Evolutionary conservation across 371 early-diverging fungal genomes (phyloP), one percentile per base, ranked within the genome.

Genomic region (Lichtheimia hyalospora): DNA sequence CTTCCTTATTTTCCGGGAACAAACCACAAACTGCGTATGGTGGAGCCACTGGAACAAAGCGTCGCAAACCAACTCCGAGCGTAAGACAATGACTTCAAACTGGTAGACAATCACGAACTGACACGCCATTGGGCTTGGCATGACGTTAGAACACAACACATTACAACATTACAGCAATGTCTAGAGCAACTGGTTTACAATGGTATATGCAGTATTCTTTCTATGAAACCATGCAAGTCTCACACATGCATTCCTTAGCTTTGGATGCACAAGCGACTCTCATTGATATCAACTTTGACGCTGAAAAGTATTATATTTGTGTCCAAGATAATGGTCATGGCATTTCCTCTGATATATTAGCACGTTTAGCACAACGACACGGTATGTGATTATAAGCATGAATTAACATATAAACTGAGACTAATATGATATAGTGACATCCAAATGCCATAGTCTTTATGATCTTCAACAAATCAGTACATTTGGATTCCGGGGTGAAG

Each of bases 401-500:
- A 8, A 18, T 7, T 18, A 13, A n/a, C 24, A 8, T 4, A 49
- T 21, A n/a, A 20, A 49, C n/a, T 21, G 39, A 10, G 34, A 49
- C 27, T 43, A 13, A 14, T 50, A 5, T 41, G 21, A 23, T 25
- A 43, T 23, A 86, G 85, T 73, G 4, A 84, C 86, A 0, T 84
- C 89, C 8, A 87, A 86, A 60, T 77, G 77, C 46, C 73, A 73
- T 21, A 64, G 69, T 1, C 46, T 81, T 0, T 44, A 66, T 18
- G 85, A 85, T 56, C 62, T 83, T 1, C 61, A 75, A 12, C 59
- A 67, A 4, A 60, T 77, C 14, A 59, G 60, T 6, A 79, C 88
- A 1, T 87, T 81, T 72, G 91, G 91, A n/a, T 90, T 84, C 54
- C 79, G 88, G 3, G 91, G 91, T 2, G 86, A 89, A 85, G 88